Conservation (phyloP, 208 protist species). For the Paratrypanosoma confusum region DNA sequence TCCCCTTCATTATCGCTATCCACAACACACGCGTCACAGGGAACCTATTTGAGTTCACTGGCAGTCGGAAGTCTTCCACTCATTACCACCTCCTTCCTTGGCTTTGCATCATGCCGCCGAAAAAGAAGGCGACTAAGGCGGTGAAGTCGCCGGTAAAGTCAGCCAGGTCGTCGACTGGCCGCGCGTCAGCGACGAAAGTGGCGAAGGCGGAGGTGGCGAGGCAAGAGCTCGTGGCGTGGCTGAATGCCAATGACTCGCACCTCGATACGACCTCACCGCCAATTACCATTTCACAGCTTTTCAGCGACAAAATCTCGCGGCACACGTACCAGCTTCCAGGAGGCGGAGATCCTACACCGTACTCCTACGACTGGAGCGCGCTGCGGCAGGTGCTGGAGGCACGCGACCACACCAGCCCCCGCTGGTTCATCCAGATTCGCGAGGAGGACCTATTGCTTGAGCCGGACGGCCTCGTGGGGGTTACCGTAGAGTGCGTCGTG, state of each 20-base stretch:
- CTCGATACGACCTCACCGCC: slow-evolving; percentile 29
- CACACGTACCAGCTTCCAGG: slow-evolving; percentile 29
- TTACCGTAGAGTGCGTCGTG: slow-evolving; percentile 75
- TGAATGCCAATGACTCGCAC: slow-evolving; percentile 49
- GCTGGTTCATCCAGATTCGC: slow-evolving; percentile 82
- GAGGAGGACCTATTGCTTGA: slow-evolving; percentile 71
- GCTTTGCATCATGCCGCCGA: slow-evolving; percentile 11
- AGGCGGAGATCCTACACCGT: slow-evolving; percentile 15
- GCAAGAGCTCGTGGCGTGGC: slow-evolving; percentile 26
- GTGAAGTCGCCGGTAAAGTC: slow-evolving; percentile 13
- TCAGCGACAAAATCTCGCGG: slow-evolving; percentile 35
- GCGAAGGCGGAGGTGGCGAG: slow-evolving; percentile 19
- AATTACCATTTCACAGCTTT: slow-evolving; percentile 39
- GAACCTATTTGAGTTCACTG: too few relatives aligned
- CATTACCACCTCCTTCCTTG: too few relatives aligned
- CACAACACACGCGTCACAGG: too few relatives aligned
- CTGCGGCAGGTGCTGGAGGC: slow-evolving; percentile 41
- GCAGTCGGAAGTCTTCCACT: too few relatives aligned
- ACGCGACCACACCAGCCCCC: slow-evolving; percentile 42
- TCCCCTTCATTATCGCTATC: too few relatives aligned
- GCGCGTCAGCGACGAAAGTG: slow-evolving; percentile 12
- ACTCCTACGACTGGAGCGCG: slow-evolving; percentile 56
- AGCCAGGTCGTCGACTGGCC: neutral
- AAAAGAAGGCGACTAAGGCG: slow-evolving; percentile 18
- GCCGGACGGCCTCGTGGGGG: slow-evolving; percentile 59